Evolutionary conservation across 1,284 basidiomycete genomes (phyloP).

Genomic region (Microbotryum intermedium): DNA sequence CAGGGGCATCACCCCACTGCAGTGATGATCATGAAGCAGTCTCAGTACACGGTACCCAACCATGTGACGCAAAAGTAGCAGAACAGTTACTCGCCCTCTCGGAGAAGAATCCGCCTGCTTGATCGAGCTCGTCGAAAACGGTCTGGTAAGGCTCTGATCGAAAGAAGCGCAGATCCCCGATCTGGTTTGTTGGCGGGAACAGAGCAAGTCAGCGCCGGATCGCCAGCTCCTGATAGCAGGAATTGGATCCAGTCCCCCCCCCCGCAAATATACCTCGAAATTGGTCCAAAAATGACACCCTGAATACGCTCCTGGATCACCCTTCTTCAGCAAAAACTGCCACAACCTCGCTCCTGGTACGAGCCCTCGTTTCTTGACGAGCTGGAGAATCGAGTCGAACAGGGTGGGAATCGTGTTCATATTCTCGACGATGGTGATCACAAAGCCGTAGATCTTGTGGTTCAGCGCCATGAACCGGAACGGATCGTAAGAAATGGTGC

Average conservation of each 20-base stretch:
- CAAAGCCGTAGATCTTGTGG: slow-evolving; percentile 39
- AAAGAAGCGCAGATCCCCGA: slow-evolving; percentile 40
- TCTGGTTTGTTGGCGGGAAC: slow-evolving; percentile 20
- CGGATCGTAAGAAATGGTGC: slow-evolving; percentile 40
- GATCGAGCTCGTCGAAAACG: slow-evolving; percentile 39
- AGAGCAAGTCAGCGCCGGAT: background rate
- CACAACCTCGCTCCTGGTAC: slow-evolving; percentile 32
- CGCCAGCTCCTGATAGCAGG: too few species aligned
- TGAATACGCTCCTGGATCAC: slow-evolving; percentile 21
- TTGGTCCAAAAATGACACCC: slow-evolving; percentile 42
- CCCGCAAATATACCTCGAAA: slow-evolving; percentile 17
- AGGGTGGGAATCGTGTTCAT: slow-evolving; percentile 38
- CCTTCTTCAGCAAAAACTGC: slow-evolving; percentile 36
- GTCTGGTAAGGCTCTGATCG: slow-evolving; percentile 37
- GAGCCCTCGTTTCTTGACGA: slow-evolving; percentile 32
- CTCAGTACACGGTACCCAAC: background rate
- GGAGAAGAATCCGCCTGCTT: slow-evolving; percentile 36
- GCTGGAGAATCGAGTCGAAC: slow-evolving; percentile 35
- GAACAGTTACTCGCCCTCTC: slow-evolving; percentile 23
- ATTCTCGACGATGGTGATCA: slow-evolving; percentile 40
- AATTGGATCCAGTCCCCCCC: too few species aligned
- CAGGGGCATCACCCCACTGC: slow-evolving; percentile 43
- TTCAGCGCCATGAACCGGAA: slow-evolving; percentile 33
- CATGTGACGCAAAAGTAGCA: too few species aligned
- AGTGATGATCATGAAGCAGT: background rate